Conservation (phyloP, 306 rosid species). For the Acmispon strigosus region DNA sequence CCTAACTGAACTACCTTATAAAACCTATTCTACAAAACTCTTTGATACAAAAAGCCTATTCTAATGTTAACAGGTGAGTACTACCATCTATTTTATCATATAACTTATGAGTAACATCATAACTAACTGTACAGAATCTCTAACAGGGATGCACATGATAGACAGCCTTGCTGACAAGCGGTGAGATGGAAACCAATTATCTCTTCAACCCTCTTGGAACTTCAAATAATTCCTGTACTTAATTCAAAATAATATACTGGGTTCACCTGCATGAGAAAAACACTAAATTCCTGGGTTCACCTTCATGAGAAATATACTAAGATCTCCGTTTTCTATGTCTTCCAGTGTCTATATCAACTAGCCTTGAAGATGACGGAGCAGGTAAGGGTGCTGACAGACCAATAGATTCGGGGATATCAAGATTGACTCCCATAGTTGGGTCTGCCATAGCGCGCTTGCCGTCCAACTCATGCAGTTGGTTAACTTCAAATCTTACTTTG, state of each 20-base stretch:
- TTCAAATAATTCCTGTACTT: background rate
- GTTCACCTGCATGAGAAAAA: conserved; percentile 20
- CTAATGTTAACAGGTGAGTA: background rate
- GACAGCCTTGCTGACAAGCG: conserved; percentile 16
- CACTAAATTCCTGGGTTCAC: conserved; percentile 29
- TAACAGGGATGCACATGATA: conserved; percentile 17
- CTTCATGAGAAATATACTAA: too few species aligned
- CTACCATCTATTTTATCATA: conserved; percentile 12
- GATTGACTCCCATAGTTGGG: conserved; percentile 48
- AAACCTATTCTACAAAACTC: background rate
- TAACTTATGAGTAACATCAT: conserved; percentile 16
- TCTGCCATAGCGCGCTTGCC: conserved; percentile 51
- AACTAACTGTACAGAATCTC: conserved; percentile 35
- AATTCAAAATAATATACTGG: conserved; percentile 13
- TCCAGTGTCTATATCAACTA: conserved; percentile 63
- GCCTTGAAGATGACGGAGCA: conserved; percentile 47
- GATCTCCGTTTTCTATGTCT: conserved; percentile 62
- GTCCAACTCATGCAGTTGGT: conserved; percentile 45
- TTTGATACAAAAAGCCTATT: background rate
- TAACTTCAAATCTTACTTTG: conserved; percentile 46
- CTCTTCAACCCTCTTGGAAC: conserved; percentile 9
- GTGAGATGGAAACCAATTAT: conserved; percentile 16
- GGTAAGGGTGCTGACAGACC: conserved; percentile 63
- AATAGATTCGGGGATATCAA: conserved; percentile 91
- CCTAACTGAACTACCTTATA: background rate